A percentile compares a stretch with the other conserved stretches of the same genome.
Conservation (phyloP, 352 stramenopile species). For the Thalassiosira exigua region DNA sequence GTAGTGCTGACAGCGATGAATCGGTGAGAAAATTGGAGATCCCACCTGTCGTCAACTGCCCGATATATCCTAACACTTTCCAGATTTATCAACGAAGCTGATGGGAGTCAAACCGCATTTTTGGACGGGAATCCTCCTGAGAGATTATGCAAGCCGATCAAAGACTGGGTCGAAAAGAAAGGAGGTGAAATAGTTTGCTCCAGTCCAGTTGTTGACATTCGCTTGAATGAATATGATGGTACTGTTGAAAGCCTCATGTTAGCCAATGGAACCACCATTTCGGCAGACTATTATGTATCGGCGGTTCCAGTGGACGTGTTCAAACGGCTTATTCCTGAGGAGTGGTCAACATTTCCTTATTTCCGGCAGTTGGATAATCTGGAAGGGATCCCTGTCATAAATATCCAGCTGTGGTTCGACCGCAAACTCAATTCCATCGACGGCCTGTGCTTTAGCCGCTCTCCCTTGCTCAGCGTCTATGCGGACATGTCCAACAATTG, state of each 20-base stretch:
- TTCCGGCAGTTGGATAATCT: constrained; percentile 84
- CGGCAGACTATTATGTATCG: constrained; percentile 87
- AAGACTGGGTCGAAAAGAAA: constrained; percentile 80
- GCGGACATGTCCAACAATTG: constrained; percentile 89
- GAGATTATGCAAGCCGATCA: constrained; percentile 86
- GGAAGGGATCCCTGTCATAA: constrained; percentile 89
- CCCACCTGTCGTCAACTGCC: too few relatives aligned
- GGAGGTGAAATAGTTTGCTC: constrained; percentile 80
- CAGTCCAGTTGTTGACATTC: constrained; percentile 77
- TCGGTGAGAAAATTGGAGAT: too few relatives aligned
- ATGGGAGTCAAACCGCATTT: constrained; percentile 88
- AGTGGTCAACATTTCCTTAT: constrained; percentile 84
- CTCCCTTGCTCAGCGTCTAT: constrained; percentile 87
- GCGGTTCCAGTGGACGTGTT: constrained; percentile 89
- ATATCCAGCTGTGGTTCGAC: constrained; percentile 91
- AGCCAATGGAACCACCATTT: constrained; percentile 68
- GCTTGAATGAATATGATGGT: constrained; percentile 74
- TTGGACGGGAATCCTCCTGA: constrained; percentile 88
- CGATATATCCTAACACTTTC: too few relatives aligned
- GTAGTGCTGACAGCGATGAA: constrained; percentile 91
- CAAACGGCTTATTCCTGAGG: constrained; percentile 82
- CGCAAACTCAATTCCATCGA: constrained; percentile 86
- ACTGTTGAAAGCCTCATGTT: constrained; percentile 75
- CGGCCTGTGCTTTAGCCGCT: constrained; percentile 87
- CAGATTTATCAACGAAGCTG: constrained; percentile 87